Evolutionary conservation across 768 basidiomycete genomes (phyloP).

Genomic region (Lyophyllum semitale): DNA sequence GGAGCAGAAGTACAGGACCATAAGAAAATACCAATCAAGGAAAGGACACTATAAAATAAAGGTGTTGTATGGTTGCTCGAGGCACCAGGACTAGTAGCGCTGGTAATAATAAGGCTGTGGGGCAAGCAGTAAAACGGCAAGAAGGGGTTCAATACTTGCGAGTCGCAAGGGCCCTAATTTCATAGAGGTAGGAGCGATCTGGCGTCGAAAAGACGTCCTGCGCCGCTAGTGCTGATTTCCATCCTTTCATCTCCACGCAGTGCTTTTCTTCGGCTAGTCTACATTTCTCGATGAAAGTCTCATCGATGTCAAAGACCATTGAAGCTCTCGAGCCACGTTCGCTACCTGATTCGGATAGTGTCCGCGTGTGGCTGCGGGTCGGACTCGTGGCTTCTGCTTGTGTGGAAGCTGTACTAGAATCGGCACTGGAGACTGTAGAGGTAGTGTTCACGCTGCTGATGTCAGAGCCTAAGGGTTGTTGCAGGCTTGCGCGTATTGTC

Average conservation of each 20-base stretch:
- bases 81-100: conserved; percentile 12
- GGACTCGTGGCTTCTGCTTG: conserved; percentile 56
- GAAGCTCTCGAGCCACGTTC: conserved; percentile 81
- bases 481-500: conserved; percentile 71
- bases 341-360: conserved; percentile 75
- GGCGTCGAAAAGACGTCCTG: conserved; percentile 43
- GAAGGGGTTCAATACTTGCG: conserved; percentile 62
- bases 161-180: conserved; percentile 86
- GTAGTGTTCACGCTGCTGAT: conserved; percentile 32
- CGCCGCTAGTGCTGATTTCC: conserved; percentile 48
- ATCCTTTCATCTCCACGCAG: conserved; percentile 81
- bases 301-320: conserved; percentile 76
- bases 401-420: conserved; percentile 25
- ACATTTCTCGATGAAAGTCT: conserved; percentile 72
- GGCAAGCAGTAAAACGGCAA: conserved; percentile 13
- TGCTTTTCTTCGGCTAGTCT: conserved; percentile 81
- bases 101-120: conserved; percentile 13
- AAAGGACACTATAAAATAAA: conserved; percentile 23
- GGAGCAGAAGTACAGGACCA: conserved; percentile 26
- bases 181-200: conserved; percentile 70
- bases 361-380: conserved; percentile 60
- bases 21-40: conserved; percentile 24
- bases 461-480: conserved; percentile 32
- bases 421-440: conserved; percentile 23
- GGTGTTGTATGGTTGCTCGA: conserved; percentile 20